Conservation (phyloP, 2,329 filamentous ascomycete species). For the Sporothrix luriei region DNA sequence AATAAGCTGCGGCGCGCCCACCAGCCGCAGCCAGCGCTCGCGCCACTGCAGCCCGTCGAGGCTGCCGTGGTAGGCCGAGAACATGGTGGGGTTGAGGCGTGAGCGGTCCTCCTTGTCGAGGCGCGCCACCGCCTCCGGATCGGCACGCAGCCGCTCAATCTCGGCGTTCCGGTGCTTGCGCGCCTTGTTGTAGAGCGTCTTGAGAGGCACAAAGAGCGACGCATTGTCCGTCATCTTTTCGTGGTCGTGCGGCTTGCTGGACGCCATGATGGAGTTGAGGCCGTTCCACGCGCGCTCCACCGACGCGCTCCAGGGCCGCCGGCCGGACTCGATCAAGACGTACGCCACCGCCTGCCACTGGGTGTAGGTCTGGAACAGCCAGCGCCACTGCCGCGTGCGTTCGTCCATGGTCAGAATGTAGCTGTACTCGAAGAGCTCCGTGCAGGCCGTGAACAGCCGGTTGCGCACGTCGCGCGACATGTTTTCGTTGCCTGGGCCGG, state of each 20-base stretch:
- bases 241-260: conserved; percentile 45
- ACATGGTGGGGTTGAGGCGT: conserved; percentile 50
- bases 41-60: conserved; percentile 53
- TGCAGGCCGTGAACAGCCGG: conserved; percentile 53
- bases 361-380: conserved; percentile 62
- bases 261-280: conserved; percentile 41
- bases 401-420: conserved; percentile 56
- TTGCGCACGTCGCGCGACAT: conserved; percentile 43
- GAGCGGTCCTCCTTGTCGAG: conserved; percentile 55
- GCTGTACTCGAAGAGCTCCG: conserved; percentile 60
- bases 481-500: conserved; percentile 41
- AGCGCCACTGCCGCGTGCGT: conserved; percentile 55
- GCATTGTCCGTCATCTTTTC: conserved; percentile 51
- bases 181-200: conserved; percentile 57
- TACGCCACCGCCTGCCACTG: conserved; percentile 63
- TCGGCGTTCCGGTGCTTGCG: conserved; percentile 56
- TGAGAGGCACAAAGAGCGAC: conserved; percentile 57
- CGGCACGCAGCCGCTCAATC: conserved; percentile 51
- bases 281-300: conserved; percentile 41
- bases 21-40: conserved; percentile 56
- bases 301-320: conserved; percentile 46
- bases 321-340: conserved; percentile 55
- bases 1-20: conserved; percentile 42
- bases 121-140: conserved; percentile 53
- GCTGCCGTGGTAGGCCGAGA: conserved; percentile 52